A percentile compares a stretch with the other conserved stretches of the same genome.
Conservation (phyloP, 352 stramenopile species). For the Albugo laibachii region DNA sequence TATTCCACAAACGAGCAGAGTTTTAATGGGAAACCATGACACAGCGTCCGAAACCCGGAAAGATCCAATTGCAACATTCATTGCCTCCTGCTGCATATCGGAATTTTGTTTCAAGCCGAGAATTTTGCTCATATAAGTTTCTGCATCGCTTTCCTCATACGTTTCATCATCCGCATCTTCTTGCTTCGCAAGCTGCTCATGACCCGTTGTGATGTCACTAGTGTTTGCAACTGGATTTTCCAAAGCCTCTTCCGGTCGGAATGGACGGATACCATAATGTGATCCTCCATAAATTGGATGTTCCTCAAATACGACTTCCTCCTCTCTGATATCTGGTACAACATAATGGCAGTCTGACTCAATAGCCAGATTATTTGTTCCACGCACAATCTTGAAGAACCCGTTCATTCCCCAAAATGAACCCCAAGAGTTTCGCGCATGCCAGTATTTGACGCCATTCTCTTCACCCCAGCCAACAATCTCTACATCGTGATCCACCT, state of each 20-base stretch:
- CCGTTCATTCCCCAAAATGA: conserved; percentile 86
- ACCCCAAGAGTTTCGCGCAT: conserved; percentile 84
- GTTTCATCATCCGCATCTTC: conserved; percentile 3
- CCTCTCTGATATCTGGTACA: conserved; percentile 61
- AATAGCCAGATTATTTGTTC: conserved; percentile 82
- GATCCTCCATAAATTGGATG: conserved; percentile 51
- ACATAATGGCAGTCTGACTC: conserved; percentile 80
- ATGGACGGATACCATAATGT: conserved; percentile 58
- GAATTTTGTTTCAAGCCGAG: no score
- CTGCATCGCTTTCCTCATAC: no score
- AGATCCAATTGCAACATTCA: no score
- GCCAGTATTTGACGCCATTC: conserved; percentile 81
- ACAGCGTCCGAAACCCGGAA: no score
- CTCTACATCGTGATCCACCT: conserved; percentile 79
- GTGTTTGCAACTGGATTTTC: conserved; percentile 82
- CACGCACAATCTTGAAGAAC: conserved; percentile 80
- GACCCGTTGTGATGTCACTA: conserved; percentile 32
- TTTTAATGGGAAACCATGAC: no score
- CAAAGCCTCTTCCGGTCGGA: conserved; percentile 39
- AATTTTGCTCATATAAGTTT: no score
- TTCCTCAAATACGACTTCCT: conserved; percentile 69
- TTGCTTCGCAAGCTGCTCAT: conserved; percentile 19
- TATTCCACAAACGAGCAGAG: no score
- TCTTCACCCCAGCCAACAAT: conserved; percentile 84
- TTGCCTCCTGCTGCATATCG: no score